phyloP scores from a whole-genome alignment of 345 rosid species.

The Mangifera indica region DNA sequence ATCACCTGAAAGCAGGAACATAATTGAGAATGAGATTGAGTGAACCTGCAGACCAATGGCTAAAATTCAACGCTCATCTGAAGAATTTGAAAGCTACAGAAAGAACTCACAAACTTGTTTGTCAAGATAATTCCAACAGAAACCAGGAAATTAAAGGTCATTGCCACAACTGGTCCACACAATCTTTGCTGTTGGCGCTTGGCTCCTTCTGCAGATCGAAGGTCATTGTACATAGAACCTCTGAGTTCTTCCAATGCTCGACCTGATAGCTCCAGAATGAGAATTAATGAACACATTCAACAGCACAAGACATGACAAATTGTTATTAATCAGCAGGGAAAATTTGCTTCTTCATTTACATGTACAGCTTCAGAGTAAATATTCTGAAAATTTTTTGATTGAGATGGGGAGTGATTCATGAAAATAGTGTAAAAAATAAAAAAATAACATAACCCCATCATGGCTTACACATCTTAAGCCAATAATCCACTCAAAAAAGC shows the following conservation, averaged over 20 bases:
- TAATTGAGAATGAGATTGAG: background rate
- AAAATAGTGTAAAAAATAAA: background rate
- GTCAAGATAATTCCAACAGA: constrained; percentile 81
- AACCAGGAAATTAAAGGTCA: constrained; percentile 88
- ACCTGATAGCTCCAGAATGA: constrained; percentile 35
- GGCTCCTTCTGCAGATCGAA: constrained; percentile 83
- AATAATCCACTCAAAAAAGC: background rate
- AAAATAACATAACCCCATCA: background rate
- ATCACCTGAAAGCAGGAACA: constrained; percentile 53
- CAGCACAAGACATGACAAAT: too few species aligned
- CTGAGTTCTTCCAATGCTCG: constrained; percentile 85
- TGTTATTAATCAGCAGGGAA: too few species aligned
- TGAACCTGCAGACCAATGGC: too few species aligned
- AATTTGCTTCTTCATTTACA: too few species aligned
- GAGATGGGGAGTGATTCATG: background rate
- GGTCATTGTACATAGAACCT: constrained; percentile 74
- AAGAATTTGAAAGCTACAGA: background rate
- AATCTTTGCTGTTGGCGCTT: constrained; percentile 79
- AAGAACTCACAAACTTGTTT: constrained; percentile 63
- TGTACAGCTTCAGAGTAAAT: background rate
- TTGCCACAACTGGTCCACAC: constrained; percentile 80
- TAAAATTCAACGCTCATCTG: too few species aligned
- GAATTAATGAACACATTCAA: too few species aligned
- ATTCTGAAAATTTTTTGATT: too few species aligned
- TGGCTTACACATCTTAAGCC: background rate